These are phyloP conservation scores for Mercurialis annua DNA, from an alignment of 345 rosid species.

Conservation along the genomic window DNA sequence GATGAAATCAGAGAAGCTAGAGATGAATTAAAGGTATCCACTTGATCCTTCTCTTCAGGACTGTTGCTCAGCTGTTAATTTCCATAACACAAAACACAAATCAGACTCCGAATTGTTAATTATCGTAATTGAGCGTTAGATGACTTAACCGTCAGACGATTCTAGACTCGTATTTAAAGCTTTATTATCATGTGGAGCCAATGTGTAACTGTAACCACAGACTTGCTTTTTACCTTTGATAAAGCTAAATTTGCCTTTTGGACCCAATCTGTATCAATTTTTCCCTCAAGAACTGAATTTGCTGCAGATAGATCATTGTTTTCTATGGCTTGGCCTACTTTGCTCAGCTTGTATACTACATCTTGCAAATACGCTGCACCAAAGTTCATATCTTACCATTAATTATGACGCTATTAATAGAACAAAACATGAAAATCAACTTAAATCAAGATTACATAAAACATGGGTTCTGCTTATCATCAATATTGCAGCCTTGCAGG, in stretches of 20 bases:
- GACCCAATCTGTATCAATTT: constrained; percentile 69
- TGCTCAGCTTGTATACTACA: constrained; percentile 78
- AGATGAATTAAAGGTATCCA: constrained; percentile 70
- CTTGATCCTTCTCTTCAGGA: constrained; percentile 64
- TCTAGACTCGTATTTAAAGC: too few relatives aligned
- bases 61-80: constrained; percentile 69
- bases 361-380: constrained; percentile 83
- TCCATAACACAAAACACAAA: constrained; percentile 15
- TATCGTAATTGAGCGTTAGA: too few relatives aligned
- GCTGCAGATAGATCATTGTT: constrained; percentile 70
- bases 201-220: too few relatives aligned
- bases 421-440: too few relatives aligned
- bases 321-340: constrained; percentile 89
- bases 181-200: too few relatives aligned
- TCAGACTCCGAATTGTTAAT: constrained; percentile 10
- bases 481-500: too few relatives aligned
- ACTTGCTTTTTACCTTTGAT: constrained; percentile 35
- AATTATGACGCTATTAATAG: too few relatives aligned
- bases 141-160: too few relatives aligned
- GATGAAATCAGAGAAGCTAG: constrained; percentile 76
- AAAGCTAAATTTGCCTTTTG: constrained; percentile 64
- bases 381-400: constrained; percentile 18
- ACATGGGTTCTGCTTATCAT: too few relatives aligned
- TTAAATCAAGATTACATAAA: neutral
- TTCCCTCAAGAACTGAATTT: constrained; percentile 66